Evolutionary conservation across 148 eudicot species (phyloP), one percentile per base, ranked within the genome.

Genomic region (Rhododendron ferrugineum): DNA sequence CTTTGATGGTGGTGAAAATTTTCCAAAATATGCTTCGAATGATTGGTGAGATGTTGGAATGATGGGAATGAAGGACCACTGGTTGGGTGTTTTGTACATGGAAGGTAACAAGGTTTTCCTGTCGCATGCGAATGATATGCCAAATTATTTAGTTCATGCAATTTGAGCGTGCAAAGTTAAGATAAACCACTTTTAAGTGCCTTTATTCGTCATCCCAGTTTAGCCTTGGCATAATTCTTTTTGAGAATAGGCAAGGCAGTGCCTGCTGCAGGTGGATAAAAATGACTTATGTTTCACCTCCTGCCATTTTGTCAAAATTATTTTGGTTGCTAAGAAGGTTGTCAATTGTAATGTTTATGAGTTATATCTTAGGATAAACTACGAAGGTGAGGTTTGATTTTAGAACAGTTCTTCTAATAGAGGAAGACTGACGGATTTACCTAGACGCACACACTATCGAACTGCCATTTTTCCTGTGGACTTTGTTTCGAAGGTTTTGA

Each of bases 1-100:
- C 28, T 49, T 79, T 50, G 15, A 78, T 78, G 81, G 52, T 79
- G 60, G 32, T 30, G 62, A 49, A n/a, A 37, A 6, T 50, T 22
- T 28, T 49, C 23, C 82, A 79, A 56, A 56, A 49, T 20, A 79
- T 10, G 32, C 49, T 32, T 79, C 30, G 36, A 79, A 40, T 78
- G 81, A 28, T n/a, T 46, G 56, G 56, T 46, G 81, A 78, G 34
- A 78, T 44, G 81, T 42, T 77, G 32, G 81, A n/a, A 44, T 78
- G 44, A n/a, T n/a, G 13, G 13, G 81, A 23, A 46, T 46, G 56
- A 46, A 13, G 22, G 81, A 46, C 81, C 11, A n/a, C n/a, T 37
- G 32, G 34, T n/a, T n/a, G 16, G 15, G 32, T 34, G 13, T 78
- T 46, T 78, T 46, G 34, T 49, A 11, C 56, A n/a, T 26, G 11